These are phyloP conservation scores for Umbelopsis sp. DNA, from an alignment of 192 early-diverging fungal species.

Conservation along the genomic window DNA sequence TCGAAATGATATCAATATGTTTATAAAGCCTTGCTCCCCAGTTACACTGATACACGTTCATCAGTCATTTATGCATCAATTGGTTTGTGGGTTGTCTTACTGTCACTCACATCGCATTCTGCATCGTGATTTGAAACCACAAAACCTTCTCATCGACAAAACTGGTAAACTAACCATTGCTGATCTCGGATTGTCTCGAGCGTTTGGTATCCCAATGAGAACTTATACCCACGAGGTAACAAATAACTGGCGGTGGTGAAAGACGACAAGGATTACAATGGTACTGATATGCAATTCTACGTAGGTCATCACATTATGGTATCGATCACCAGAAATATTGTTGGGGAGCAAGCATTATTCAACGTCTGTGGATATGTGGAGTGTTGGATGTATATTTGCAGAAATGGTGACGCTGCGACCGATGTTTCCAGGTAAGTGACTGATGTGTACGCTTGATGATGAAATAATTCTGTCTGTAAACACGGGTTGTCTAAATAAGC, in stretches of 20 bases:
- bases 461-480: neutral
- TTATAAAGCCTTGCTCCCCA: neutral
- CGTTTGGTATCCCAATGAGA: slow-evolving; percentile 89
- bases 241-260: neutral
- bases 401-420: slow-evolving; percentile 84
- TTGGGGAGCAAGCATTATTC: slow-evolving; percentile 90
- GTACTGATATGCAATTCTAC: neutral
- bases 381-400: slow-evolving; percentile 95
- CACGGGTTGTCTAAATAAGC: neutral
- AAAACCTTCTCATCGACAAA: slow-evolving; percentile 94
- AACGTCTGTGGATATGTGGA: slow-evolving; percentile 97
- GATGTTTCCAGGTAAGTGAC: slow-evolving; percentile 76
- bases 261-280: neutral
- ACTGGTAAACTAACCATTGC: slow-evolving; percentile 87
- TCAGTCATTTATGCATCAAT: slow-evolving; percentile 91
- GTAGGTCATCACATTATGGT: slow-evolving; percentile 91
- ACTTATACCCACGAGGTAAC: slow-evolving; percentile 90
- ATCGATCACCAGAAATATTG: slow-evolving; percentile 93
- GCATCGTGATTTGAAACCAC: slow-evolving; percentile 98
- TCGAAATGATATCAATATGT: neutral
- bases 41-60: neutral
- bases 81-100: slow-evolving; percentile 83
- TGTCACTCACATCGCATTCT: slow-evolving; percentile 93
- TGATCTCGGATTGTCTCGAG: slow-evolving; percentile 95
- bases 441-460: neutral